These are phyloP conservation scores for Suillus discolor DNA, from an alignment of 768 basidiomycete genomes.

Conservation along the genomic window DNA sequence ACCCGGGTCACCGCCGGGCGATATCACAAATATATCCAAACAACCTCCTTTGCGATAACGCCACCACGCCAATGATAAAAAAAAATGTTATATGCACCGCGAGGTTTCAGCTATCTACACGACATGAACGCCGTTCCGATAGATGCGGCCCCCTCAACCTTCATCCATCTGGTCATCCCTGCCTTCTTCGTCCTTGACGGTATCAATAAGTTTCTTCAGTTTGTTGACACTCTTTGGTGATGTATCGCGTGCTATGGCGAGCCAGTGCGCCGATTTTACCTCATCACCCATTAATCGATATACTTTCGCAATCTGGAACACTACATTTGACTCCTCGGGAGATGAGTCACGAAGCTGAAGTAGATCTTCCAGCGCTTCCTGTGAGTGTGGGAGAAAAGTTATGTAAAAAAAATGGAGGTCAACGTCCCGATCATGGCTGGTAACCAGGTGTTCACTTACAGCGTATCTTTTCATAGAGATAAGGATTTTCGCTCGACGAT, in stretches of 20 bases:
- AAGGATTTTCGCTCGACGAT: slow-evolving; percentile 90
- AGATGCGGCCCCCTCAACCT: slow-evolving; percentile 44
- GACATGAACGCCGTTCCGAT: not conserved
- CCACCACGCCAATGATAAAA: slow-evolving; percentile 18
- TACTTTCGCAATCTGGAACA: slow-evolving; percentile 93
- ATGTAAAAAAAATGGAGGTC: slow-evolving; percentile 18
- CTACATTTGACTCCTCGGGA: slow-evolving; percentile 95
- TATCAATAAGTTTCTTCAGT: slow-evolving; percentile 78
- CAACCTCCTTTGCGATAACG: slow-evolving; percentile 19
- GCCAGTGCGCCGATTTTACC: slow-evolving; percentile 77
- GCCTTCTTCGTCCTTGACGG: slow-evolving; percentile 58
- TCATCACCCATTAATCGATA: slow-evolving; percentile 83
- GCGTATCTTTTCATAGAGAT: slow-evolving; percentile 82
- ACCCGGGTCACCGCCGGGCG: slow-evolving; percentile 17
- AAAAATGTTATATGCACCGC: slow-evolving; percentile 13
- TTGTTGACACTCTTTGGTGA: slow-evolving; percentile 89
- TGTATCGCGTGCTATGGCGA: slow-evolving; percentile 91
- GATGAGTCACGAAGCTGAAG: slow-evolving; percentile 78
- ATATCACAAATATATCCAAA: slow-evolving; percentile 26
- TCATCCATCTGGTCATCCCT: slow-evolving; percentile 76
- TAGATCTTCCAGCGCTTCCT: slow-evolving; percentile 84
- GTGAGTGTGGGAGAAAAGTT: slow-evolving; percentile 29
- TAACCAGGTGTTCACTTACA: slow-evolving; percentile 49
- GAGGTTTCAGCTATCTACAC: slow-evolving; percentile 6
- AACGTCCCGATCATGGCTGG: slow-evolving; percentile 30